Evolutionary conservation across 2,329 filamentous ascomycete genomes (phyloP).

Genomic region (Rosellinia necatrix): DNA sequence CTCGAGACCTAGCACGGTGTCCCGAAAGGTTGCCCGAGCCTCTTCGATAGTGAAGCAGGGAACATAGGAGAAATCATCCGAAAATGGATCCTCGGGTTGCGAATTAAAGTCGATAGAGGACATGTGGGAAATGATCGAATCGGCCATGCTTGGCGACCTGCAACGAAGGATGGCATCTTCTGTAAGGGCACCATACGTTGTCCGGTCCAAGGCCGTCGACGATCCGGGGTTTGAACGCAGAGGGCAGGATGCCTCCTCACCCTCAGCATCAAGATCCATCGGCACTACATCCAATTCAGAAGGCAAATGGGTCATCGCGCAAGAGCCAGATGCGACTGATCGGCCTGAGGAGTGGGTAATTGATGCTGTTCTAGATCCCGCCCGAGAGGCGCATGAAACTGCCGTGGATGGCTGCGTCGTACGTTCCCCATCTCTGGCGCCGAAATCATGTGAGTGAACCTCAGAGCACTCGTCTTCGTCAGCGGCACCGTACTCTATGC

Average conservation of each 20-base stretch:
- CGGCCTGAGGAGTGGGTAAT: slow-evolving; percentile 53
- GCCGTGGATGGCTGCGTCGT: slow-evolving; percentile 27
- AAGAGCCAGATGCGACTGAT: slow-evolving; percentile 51
- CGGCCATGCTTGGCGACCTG: slow-evolving; percentile 79
- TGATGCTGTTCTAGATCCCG: slow-evolving; percentile 47
- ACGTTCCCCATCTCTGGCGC: slow-evolving; percentile 31
- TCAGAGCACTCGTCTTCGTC: slow-evolving; percentile 54
- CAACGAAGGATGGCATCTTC: slow-evolving; percentile 64
- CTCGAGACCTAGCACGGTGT: slow-evolving; percentile 90
- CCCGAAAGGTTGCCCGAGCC: slow-evolving; percentile 83
- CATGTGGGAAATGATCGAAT: slow-evolving; percentile 74
- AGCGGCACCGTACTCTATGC: slow-evolving; percentile 75
- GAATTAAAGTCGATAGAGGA: slow-evolving; percentile 65
- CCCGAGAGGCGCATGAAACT: slow-evolving; percentile 30
- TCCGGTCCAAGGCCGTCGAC: slow-evolving; percentile 70
- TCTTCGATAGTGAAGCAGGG: slow-evolving; percentile 88
- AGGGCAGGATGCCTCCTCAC: slow-evolving; percentile 58
- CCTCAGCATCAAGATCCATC: slow-evolving; percentile 48
- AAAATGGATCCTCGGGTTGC: slow-evolving; percentile 67
- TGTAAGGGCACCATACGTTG: slow-evolving; percentile 74
- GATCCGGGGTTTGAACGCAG: slow-evolving; percentile 58
- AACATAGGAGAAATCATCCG: slow-evolving; percentile 90
- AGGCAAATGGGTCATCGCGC: slow-evolving; percentile 40
- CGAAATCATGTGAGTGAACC: slow-evolving; percentile 37
- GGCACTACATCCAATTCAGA: slow-evolving; percentile 43